Evolutionary conservation across 176 grass and related monocot species (phyloP).

Genomic region (Guadua angustifolia): DNA sequence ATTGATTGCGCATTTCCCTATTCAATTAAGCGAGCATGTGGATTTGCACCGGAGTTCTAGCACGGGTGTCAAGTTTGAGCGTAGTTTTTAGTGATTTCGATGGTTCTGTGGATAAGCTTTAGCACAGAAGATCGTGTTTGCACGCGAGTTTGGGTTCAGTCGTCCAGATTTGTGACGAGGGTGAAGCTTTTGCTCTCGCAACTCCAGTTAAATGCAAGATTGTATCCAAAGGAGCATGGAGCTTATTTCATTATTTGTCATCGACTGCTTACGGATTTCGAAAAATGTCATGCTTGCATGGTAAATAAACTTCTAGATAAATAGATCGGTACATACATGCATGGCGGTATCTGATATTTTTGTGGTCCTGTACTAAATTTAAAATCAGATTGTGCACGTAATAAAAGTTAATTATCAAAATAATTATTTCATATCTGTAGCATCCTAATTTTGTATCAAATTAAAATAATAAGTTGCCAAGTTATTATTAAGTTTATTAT

Average conservation of each 20-base stretch:
- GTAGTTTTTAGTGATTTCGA: background rate
- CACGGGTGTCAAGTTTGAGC: background rate
- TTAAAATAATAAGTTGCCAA: no score
- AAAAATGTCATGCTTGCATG: background rate
- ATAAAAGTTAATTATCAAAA: no score
- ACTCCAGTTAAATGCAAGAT: background rate
- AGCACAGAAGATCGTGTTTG: background rate
- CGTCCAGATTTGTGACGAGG: no score
- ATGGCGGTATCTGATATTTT: no score
- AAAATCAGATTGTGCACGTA: no score
- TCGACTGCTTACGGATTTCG: background rate
- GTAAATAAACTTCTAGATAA: background rate
- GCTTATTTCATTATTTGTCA: no score
- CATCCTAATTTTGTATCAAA: no score
- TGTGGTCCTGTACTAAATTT: no score
- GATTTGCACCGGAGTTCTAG: slow-evolving; percentile 38
- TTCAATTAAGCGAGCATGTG: slow-evolving; percentile 1
- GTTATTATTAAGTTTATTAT: no score
- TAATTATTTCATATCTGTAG: no score
- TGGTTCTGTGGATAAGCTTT: background rate
- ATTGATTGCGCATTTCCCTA: background rate
- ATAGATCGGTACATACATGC: no score
- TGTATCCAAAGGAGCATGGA: background rate
- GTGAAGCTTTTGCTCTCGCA: no score
- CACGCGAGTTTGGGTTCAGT: background rate